Percentiles rank a stretch among this genome's conserved stretches.
Conservation (phyloP, 129 eudicot species). For the Smallanthus sonchifolius region DNA sequence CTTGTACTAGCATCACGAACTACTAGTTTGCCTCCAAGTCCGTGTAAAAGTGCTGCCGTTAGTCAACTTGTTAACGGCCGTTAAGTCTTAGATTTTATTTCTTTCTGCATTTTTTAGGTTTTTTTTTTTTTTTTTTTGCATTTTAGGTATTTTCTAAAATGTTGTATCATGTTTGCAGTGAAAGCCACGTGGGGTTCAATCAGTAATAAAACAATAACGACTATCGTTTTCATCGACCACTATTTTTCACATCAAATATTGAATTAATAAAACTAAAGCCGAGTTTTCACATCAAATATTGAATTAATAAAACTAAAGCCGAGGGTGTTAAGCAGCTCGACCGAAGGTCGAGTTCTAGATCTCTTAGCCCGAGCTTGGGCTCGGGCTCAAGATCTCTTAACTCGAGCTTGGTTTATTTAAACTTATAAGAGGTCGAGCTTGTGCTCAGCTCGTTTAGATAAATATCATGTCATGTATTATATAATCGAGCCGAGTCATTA, state of each 20-base stretch:
- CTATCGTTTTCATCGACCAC: background rate
- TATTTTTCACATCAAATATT: background rate
- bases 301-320: background rate
- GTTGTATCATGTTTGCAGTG: constrained; percentile 25
- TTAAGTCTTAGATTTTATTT: constrained; percentile 24
- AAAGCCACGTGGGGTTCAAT: constrained; percentile 10
- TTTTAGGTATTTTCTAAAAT: constrained; percentile 16
- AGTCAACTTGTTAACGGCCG: constrained; percentile 83
- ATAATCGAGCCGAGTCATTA: too few relatives aligned
- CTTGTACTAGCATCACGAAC: constrained; percentile 60
- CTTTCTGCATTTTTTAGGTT: background rate
- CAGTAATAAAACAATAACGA: constrained; percentile 1
- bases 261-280: background rate
- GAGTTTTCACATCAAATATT: background rate
- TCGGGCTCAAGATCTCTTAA: too few relatives aligned
- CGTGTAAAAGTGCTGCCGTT: constrained; percentile 77
- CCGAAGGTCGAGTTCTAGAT: too few relatives aligned
- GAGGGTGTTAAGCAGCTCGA: too few relatives aligned
- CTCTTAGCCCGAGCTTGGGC: too few relatives aligned
- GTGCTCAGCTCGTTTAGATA: too few relatives aligned
- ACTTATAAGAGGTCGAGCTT: too few relatives aligned
- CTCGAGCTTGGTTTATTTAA: too few relatives aligned
- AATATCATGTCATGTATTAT: too few relatives aligned
- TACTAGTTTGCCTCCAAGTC: constrained; percentile 88
- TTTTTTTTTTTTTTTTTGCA: background rate